Conservation (phyloP, 768 basidiomycete genomes). For the Collybia sordida region DNA sequence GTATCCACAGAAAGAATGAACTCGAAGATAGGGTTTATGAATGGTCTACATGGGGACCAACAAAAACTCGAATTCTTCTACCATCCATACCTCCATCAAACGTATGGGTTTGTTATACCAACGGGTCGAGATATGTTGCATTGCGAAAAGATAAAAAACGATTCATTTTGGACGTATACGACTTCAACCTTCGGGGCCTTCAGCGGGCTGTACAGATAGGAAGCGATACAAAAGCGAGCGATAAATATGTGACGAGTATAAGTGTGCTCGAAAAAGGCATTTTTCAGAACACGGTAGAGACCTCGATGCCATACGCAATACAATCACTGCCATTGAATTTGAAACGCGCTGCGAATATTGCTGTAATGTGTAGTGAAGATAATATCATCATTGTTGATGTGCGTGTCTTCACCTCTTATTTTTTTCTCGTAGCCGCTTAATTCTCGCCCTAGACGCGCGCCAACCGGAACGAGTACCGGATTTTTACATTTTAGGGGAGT, state of each 20-base stretch:
- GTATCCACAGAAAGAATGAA: constrained; percentile 17
- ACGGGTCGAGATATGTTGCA: constrained; percentile 44
- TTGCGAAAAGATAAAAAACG: constrained; percentile 8
- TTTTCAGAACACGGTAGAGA: constrained; percentile 41
- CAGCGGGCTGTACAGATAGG: constrained; percentile 18
- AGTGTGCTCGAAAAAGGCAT: constrained; percentile 16
- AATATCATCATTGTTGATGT: constrained; percentile 52
- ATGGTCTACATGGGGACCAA: constrained; percentile 57
- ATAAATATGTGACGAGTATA: background rate
- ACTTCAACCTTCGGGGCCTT: constrained; percentile 49
- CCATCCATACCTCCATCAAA: constrained; percentile 29
- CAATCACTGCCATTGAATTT: constrained; percentile 22
- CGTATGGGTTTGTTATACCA: constrained; percentile 62
- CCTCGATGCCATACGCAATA: constrained; percentile 46
- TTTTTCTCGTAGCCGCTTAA: constrained; percentile 4
- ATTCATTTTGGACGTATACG: constrained; percentile 39
- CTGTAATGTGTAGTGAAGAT: constrained; percentile 59
- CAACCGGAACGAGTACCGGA: constrained; percentile 22
- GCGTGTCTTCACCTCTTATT: constrained; percentile 16
- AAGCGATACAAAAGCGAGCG: constrained; percentile 2
- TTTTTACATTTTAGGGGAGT: constrained; percentile 27
- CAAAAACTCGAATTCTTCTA: constrained; percentile 42
- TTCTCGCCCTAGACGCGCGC: constrained; percentile 8
- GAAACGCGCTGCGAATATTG: constrained; percentile 18
- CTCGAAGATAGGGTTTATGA: constrained; percentile 20